These are phyloP conservation scores for Amniculicola lignicola DNA, from an alignment of 495 filamentous ascomycete genomes.

Conservation along the genomic window DNA sequence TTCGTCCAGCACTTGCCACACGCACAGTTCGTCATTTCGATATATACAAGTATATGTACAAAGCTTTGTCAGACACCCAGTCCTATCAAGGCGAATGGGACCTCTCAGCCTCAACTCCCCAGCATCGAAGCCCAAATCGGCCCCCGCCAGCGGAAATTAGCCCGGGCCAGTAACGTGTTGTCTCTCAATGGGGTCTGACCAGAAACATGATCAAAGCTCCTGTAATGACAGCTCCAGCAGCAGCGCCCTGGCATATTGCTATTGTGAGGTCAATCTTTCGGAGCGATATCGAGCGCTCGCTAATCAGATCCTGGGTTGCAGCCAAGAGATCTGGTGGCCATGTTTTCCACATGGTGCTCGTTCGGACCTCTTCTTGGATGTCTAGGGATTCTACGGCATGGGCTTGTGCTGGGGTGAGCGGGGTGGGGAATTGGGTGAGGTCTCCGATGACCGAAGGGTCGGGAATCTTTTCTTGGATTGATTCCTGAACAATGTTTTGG, in stretches of 20 bases:
- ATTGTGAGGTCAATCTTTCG: slow-evolving; percentile 72
- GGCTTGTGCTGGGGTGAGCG: not conserved
- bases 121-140: too few species aligned
- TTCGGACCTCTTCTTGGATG: slow-evolving; percentile 23
- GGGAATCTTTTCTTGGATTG: not conserved
- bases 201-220: slow-evolving; percentile 59
- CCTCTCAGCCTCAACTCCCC: too few species aligned
- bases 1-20: too few species aligned
- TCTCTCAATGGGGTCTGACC: slow-evolving; percentile 47
- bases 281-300: slow-evolving; percentile 63
- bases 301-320: slow-evolving; percentile 55
- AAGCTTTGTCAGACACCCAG: slow-evolving; percentile 23
- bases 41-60: slow-evolving; percentile 21
- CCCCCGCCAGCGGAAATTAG: too few species aligned
- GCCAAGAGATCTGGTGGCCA: slow-evolving; percentile 11
- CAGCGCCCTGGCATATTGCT: slow-evolving; percentile 66
- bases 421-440: too few species aligned
- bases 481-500: not conserved
- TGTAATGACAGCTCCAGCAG: slow-evolving; percentile 65
- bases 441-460: not conserved
- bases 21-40: too few species aligned
- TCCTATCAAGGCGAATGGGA: too few species aligned
- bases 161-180: too few species aligned
- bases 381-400: not conserved
- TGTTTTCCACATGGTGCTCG: not conserved